Evolutionary conservation across 2,329 filamentous ascomycete species (phyloP).

Genomic region (Alternaria gansuensis): DNA sequence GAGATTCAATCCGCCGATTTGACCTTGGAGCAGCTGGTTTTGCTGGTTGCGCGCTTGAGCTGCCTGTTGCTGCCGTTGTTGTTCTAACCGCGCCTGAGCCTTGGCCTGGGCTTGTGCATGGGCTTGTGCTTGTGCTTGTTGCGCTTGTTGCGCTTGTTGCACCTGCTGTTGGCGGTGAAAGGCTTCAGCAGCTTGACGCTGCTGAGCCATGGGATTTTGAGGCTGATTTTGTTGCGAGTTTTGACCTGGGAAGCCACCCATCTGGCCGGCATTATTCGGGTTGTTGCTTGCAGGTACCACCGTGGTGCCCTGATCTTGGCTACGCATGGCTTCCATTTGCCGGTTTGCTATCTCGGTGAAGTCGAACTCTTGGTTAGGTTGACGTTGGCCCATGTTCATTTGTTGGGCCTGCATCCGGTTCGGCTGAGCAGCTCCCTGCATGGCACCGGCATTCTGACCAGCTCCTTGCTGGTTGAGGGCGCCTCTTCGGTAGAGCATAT

Average conservation of each 20-base stretch:
- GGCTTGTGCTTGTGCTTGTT: constrained; percentile 27
- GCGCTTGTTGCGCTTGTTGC: constrained; percentile 22
- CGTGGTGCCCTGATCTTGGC: constrained; percentile 67
- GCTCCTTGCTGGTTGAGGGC: constrained; percentile 29
- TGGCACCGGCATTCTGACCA: constrained; percentile 41
- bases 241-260: constrained; percentile 48
- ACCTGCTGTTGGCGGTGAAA: constrained; percentile 23
- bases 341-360: constrained; percentile 67
- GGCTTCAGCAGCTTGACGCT: constrained; percentile 39
- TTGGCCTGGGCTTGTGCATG: constrained; percentile 52
- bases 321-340: constrained; percentile 68
- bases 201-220: constrained; percentile 44
- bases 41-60: constrained; percentile 43
- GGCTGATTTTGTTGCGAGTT: constrained; percentile 38
- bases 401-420: constrained; percentile 43
- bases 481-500: constrained; percentile 42
- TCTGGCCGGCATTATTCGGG: constrained; percentile 52
- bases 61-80: constrained; percentile 51
- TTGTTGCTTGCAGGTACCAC: constrained; percentile 72
- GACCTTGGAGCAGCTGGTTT: constrained; percentile 43
- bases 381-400: constrained; percentile 41
- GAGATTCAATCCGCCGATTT: constrained; percentile 57
- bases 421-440: constrained; percentile 46
- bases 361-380: constrained; percentile 52
- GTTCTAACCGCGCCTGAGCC: constrained; percentile 44